These are phyloP conservation scores for Claviceps arundinis DNA, from an alignment of 2,329 filamentous ascomycete species.

Conservation along the genomic window DNA sequence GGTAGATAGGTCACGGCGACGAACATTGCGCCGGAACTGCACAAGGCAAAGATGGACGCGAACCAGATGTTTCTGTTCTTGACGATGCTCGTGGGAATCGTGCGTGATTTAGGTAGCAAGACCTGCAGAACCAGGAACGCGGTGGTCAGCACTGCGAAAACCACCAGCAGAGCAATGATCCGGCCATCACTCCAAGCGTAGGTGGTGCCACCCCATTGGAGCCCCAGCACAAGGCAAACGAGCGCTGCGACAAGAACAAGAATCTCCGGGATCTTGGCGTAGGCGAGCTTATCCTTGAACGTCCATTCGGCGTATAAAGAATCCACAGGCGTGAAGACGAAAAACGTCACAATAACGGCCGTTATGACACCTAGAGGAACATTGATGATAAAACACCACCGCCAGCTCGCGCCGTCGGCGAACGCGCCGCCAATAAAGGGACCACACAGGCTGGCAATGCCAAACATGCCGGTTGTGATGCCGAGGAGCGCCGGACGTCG, in stretches of 20 bases:
- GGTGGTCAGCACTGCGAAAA: constrained; percentile 19
- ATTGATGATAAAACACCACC: constrained; percentile 20
- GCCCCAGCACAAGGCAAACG: constrained; percentile 33
- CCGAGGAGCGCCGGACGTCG: constrained; percentile 3
- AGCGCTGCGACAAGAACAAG: constrained; percentile 21
- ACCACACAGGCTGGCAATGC: not conserved
- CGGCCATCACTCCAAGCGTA: constrained; percentile 16
- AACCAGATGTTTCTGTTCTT: constrained; percentile 26
- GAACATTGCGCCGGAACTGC: constrained; percentile 23
- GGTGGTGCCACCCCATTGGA: constrained; percentile 32
- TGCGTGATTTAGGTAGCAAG: constrained; percentile 19
- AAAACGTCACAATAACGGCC: constrained; percentile 12
- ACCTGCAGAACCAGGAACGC: constrained; percentile 25
- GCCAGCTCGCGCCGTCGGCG: constrained; percentile 13
- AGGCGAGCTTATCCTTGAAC: not conserved
- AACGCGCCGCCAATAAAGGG: constrained; percentile 4
- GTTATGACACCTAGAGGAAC: constrained; percentile 13
- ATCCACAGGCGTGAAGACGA: constrained; percentile 19
- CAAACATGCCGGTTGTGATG: not conserved
- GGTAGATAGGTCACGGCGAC: constrained; percentile 26
- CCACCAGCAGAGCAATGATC: constrained; percentile 18
- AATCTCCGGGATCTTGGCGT: constrained; percentile 18
- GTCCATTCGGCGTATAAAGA: not conserved
- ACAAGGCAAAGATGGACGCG: constrained; percentile 22
- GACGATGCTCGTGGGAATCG: constrained; percentile 21